Evolutionary conservation across 1,284 basidiomycete genomes (phyloP), one percentile per base, ranked within the genome.

Genomic region (Cryptococcus hybrid): DNA sequence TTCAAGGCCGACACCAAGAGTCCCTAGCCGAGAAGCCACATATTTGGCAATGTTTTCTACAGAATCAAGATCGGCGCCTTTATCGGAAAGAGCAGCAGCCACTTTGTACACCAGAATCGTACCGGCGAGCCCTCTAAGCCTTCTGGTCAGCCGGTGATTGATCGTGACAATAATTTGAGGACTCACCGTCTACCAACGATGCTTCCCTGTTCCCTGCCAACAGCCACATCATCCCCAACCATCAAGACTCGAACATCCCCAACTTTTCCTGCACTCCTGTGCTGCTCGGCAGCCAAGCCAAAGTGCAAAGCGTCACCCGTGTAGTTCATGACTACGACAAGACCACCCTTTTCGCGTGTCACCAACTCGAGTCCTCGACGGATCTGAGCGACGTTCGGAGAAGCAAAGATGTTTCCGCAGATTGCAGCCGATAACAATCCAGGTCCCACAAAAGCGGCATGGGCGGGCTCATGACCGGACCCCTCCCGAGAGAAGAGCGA

Each of bases 261-360:
- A 24, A 84, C 82, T 0, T 88, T 85, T 60, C 90, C 84, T 39
- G 82, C 78, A 0, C 89, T 86, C 2, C 87, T 84, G 67, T 87
- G 87, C 61, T 90, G 87, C 73, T 97, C 93, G 63, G 87, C 90
- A 3, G 92, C 92, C 6, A 97, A 83, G 46, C 93, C 92, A 69
- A 97, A 96, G 73, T 94, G 92, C 51, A 97, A 84, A 12, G 94
- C 85, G 69, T 96, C 92, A 35, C 91, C 90, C 0, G 91, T 93
- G 71, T 76, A 78, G 46, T 79, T 90, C 89, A 91, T 94, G 63
- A 93, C 89, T 62, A 93, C 66, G 48, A 72, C 59, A 58, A 72
- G 62, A 18, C 57, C 55, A 85, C 91, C 92, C 71, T 85, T 85
- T 49, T 88, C 83, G 62, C 86, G 88, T 65, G 86, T 84, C 3